Conservation (phyloP, 2,329 filamentous ascomycete species). For the Clonostachys solani region DNA sequence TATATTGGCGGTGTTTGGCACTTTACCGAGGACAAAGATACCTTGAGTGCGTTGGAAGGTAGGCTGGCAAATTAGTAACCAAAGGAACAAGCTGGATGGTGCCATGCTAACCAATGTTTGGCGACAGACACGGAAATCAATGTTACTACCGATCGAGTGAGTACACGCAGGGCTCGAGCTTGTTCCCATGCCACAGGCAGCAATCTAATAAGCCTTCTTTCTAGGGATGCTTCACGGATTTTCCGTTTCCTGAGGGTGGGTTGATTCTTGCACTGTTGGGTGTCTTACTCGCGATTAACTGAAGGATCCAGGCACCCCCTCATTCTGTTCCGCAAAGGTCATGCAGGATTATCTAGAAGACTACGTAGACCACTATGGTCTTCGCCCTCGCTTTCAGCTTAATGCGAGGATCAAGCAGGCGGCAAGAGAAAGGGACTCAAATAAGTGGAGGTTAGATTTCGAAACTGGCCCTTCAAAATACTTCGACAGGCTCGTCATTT, state of each 20-base stretch:
- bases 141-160: constrained; percentile 15
- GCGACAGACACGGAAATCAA: constrained; percentile 11
- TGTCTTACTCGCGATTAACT: neutral
- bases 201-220: no score
- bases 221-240: constrained; percentile 28
- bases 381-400: constrained; percentile 15
- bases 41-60: constrained; percentile 25
- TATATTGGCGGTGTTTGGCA: constrained; percentile 38
- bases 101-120: constrained; percentile 1
- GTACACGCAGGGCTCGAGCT: neutral
- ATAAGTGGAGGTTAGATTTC: constrained; percentile 19
- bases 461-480: constrained; percentile 9
- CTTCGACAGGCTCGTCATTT: constrained; percentile 32
- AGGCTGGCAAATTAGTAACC: neutral
- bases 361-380: constrained; percentile 24
- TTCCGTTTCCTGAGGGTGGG: constrained; percentile 19
- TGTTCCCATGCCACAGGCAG: no score
- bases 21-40: constrained; percentile 30
- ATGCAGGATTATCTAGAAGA: constrained; percentile 23
- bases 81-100: neutral
- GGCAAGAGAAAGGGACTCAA: neutral
- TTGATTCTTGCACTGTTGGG: neutral
- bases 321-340: constrained; percentile 11
- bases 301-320: neutral
- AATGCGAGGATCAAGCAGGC: constrained; percentile 12